Percentiles rank a stretch among this genome's conserved stretches.
These are phyloP conservation scores for Tulasnella sp. DNA, from an alignment of 768 basidiomycete species.

Conservation along the genomic window DNA sequence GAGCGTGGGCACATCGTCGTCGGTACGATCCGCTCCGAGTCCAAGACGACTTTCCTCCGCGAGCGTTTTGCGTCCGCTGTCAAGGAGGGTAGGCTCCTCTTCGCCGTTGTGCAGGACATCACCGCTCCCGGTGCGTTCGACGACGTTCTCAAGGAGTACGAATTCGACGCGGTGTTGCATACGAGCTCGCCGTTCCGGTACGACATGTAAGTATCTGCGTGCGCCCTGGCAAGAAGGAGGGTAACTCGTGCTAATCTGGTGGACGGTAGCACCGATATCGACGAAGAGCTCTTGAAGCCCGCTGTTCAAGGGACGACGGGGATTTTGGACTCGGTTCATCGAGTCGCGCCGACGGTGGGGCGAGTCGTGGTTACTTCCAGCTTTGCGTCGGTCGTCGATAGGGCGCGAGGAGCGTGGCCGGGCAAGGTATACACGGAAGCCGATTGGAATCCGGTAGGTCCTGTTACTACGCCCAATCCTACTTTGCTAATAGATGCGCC, in stretches of 20 bases:
- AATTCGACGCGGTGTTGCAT: constrained; percentile 6
- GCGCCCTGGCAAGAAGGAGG: not conserved
- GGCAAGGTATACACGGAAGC: constrained; percentile 16
- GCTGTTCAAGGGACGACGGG: constrained; percentile 17
- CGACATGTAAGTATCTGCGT: not conserved
- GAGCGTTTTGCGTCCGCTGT: not conserved
- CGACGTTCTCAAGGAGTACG: not conserved
- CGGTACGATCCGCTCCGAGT: not conserved
- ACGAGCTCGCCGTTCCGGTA: not conserved
- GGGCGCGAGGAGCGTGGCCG: not conserved
- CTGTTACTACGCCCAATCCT: not conserved
- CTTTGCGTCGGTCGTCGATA: constrained; percentile 18
- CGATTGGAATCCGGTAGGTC: constrained; percentile 16
- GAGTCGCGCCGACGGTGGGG: constrained; percentile 18
- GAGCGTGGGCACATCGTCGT: not conserved
- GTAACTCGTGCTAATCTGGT: not conserved
- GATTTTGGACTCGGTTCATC: constrained; percentile 13
- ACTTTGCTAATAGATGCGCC: not conserved
- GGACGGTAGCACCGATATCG: not conserved
- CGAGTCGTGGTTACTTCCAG: too few relatives aligned
- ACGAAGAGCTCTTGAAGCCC: constrained; percentile 16
- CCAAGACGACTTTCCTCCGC: not conserved
- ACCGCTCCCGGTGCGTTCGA: not conserved
- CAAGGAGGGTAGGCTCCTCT: not conserved
- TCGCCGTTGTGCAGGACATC: constrained; percentile 2